Evolutionary conservation across 495 filamentous ascomycete species (phyloP).

Genomic region (Peziza echinospora): DNA sequence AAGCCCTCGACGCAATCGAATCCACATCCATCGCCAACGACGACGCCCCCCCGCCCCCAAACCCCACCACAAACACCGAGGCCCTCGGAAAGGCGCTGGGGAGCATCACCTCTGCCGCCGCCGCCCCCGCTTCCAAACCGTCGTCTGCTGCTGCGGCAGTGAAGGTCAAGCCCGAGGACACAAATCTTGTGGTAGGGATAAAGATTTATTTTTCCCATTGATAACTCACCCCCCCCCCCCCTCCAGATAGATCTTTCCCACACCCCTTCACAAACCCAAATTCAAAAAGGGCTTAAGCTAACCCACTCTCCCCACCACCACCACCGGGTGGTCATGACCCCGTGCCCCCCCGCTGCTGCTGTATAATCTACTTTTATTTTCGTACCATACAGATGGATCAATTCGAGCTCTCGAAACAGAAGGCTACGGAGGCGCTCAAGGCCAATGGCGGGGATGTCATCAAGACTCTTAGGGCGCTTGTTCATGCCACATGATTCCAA

Average conservation of each 20-base stretch:
- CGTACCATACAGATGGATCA: slow-evolving; percentile 41
- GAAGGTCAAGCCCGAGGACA: slow-evolving; percentile 45
- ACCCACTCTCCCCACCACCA: neutral
- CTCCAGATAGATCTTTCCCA: no score
- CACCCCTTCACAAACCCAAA: no score
- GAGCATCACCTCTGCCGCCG: slow-evolving; percentile 30
- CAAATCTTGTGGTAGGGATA: slow-evolving; percentile 23
- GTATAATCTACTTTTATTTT: neutral
- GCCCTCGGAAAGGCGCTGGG: slow-evolving; percentile 71
- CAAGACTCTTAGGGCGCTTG: slow-evolving; percentile 39
- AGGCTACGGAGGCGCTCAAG: slow-evolving; percentile 66
- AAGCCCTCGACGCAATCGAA: slow-evolving; percentile 41
- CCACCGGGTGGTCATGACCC: neutral
- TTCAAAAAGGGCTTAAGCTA: no score
- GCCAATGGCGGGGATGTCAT: slow-evolving; percentile 56
- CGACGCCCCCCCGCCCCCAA: slow-evolving; percentile 24
- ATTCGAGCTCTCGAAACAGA: slow-evolving; percentile 53
- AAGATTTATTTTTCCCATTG: neutral
- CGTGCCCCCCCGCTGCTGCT: slow-evolving; percentile 1
- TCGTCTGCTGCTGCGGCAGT: slow-evolving; percentile 29
- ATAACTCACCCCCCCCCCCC: neutral
- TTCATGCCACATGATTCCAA: neutral
- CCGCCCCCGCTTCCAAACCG: slow-evolving; percentile 11
- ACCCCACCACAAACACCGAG: slow-evolving; percentile 51
- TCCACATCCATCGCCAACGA: slow-evolving; percentile 57